phyloP scores from a whole-genome alignment of 2,329 filamentous ascomycete genomes.

The Arthrinium phaeospermum region DNA sequence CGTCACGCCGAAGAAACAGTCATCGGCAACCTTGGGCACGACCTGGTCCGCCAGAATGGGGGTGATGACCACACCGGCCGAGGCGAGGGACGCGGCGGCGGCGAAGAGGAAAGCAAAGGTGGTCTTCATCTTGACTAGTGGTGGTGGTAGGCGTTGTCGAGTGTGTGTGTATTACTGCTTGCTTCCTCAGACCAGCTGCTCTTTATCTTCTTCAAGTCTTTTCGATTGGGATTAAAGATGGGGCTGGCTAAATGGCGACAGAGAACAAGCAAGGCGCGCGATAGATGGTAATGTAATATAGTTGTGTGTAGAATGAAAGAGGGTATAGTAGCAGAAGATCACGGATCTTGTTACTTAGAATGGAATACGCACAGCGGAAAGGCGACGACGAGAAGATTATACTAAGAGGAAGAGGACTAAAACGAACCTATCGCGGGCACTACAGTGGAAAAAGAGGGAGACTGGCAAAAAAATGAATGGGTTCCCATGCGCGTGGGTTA shows the following conservation, averaged over 20 bases:
- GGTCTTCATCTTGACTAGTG: conserved; percentile 46
- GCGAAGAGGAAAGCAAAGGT: conserved; percentile 46
- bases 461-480: not conserved
- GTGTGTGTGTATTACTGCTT: conserved; percentile 10
- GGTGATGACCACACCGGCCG: conserved; percentile 61
- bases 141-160: not conserved
- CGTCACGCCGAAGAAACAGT: conserved; percentile 62
- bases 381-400: not conserved
- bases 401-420: conserved; percentile 14
- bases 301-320: conserved; percentile 1
- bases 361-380: conserved; percentile 15
- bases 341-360: conserved; percentile 25
- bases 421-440: conserved; percentile 1
- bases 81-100: conserved; percentile 51
- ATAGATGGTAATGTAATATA: conserved; percentile 3
- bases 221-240: not conserved
- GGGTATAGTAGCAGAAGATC: conserved; percentile 24
- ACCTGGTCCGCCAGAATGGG: conserved; percentile 58
- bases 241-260: not conserved
- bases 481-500: not conserved
- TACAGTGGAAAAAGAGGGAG: not conserved
- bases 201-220: not conserved
- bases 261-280: conserved; percentile 14
- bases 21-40: conserved; percentile 51
- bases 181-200: conserved; percentile 14